Evolutionary conservation across 2,329 filamentous ascomycete species (phyloP).

Genomic region (Claviceps citrina): DNA sequence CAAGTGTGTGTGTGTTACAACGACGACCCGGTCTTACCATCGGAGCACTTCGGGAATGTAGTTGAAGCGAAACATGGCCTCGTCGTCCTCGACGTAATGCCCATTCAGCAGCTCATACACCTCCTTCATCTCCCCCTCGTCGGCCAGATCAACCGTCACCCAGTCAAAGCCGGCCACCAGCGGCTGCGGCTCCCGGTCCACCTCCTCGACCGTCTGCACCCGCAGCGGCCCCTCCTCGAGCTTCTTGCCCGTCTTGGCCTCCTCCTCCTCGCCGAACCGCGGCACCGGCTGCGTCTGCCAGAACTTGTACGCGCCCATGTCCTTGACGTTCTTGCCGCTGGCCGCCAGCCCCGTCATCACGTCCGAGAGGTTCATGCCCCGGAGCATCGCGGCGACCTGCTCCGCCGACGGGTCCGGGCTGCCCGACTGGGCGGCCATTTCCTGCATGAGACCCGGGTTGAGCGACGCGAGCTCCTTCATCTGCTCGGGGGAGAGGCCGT

Average conservation of each 20-base stretch:
- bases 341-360: constrained; percentile 62
- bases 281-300: constrained; percentile 96
- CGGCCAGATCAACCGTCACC: constrained; percentile 74
- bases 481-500: constrained; percentile 39
- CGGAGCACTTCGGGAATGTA: constrained; percentile 80
- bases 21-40: constrained; percentile 42
- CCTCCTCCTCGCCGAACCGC: constrained; percentile 55
- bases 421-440: constrained; percentile 26
- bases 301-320: constrained; percentile 96
- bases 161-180: constrained; percentile 82
- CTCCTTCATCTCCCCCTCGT: constrained; percentile 68
- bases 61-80: constrained; percentile 95
- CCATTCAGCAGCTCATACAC: constrained; percentile 81
- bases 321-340: constrained; percentile 77
- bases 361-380: constrained; percentile 51
- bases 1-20: too few relatives aligned
- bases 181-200: constrained; percentile 60
- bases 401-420: constrained; percentile 22
- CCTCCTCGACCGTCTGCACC: constrained; percentile 59
- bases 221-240: constrained; percentile 72
- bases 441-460: constrained; percentile 55
- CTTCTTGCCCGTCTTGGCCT: too few relatives aligned
- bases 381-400: constrained; percentile 36
- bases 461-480: constrained; percentile 52
- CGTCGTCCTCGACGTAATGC: constrained; percentile 94